A percentile compares a stretch with the other conserved stretches of the same genome.
phyloP scores from a whole-genome alignment of 768 basidiomycete genomes.

The Leucosporidium creatinivorum region DNA sequence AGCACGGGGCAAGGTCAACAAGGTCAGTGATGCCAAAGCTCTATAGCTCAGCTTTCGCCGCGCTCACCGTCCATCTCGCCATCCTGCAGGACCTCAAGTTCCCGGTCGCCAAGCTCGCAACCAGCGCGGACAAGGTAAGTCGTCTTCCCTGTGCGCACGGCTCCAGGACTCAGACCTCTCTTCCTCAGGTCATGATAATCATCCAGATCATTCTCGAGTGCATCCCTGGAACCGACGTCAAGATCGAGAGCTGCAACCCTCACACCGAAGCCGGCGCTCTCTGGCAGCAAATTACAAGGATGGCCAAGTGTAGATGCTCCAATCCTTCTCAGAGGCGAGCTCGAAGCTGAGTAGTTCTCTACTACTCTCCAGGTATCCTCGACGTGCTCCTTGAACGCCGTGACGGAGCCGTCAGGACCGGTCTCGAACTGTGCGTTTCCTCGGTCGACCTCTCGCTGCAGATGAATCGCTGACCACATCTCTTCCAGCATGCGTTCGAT shows the following conservation, averaged over 20 bases:
- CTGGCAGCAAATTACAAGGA: conserved; percentile 43
- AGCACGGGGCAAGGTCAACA: conserved; percentile 58
- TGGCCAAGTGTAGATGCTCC: too few species aligned
- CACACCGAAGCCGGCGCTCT: background rate
- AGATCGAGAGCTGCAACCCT: conserved; percentile 61
- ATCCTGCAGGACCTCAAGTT: conserved; percentile 68
- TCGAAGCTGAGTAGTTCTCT: too few species aligned
- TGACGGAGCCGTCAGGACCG: conserved; percentile 63
- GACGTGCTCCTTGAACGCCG: conserved; percentile 64
- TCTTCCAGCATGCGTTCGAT: conserved; percentile 57
- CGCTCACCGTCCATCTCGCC: conserved; percentile 23
- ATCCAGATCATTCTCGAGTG: conserved; percentile 37
- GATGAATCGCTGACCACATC: background rate
- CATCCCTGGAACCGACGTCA: conserved; percentile 53
- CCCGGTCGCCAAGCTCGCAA: conserved; percentile 66
- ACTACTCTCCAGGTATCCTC: conserved; percentile 45
- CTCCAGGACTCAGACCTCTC: background rate
- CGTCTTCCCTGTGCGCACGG: conserved; percentile 38
- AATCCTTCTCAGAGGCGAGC: too few species aligned
- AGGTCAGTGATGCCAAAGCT: conserved; percentile 45
- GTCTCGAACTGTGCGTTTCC: conserved; percentile 60
- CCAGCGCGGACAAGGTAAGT: conserved; percentile 60
- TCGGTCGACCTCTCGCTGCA: conserved; percentile 4
- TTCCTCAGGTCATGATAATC: conserved; percentile 21
- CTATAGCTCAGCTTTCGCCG: too few species aligned